phyloP scores from a whole-genome alignment of 176 grass and related monocot genomes.

The Avena insularis region DNA sequence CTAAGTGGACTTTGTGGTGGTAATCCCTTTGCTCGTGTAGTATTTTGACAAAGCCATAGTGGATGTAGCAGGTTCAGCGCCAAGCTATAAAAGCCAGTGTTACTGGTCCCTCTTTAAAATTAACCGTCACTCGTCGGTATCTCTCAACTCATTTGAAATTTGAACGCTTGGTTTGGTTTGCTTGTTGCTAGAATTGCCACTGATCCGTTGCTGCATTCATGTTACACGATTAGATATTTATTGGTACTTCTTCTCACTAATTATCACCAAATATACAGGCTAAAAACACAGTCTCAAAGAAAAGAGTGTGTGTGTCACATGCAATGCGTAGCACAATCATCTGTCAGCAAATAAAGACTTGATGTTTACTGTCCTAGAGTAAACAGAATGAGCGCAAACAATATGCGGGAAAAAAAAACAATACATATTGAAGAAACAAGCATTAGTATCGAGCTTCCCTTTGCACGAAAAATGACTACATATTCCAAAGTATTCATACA shows the following conservation, averaged over 20 bases:
- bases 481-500: conserved; percentile 56
- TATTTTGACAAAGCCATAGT: neutral
- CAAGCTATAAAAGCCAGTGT: too few species aligned
- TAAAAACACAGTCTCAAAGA: neutral
- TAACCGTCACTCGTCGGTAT: too few species aligned
- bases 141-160: too few species aligned
- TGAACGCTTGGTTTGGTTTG: too few species aligned
- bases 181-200: too few species aligned
- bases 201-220: too few species aligned
- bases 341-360: neutral
- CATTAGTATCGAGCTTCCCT: conserved; percentile 46
- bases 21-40: too few species aligned
- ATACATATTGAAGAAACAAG: conserved; percentile 31
- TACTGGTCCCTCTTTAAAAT: too few species aligned
- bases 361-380: neutral
- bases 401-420: neutral
- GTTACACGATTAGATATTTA: too few species aligned
- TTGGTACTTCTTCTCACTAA: neutral
- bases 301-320: neutral
- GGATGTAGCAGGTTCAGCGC: neutral
- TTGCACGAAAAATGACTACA: conserved; percentile 47
- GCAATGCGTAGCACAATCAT: neutral
- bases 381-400: neutral
- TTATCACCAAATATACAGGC: neutral
- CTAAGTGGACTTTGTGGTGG: too few species aligned